Base-by-base conservation (phyloP, 2,329 filamentous ascomycete genomes). In the Penicillium nordicum region DNA sequence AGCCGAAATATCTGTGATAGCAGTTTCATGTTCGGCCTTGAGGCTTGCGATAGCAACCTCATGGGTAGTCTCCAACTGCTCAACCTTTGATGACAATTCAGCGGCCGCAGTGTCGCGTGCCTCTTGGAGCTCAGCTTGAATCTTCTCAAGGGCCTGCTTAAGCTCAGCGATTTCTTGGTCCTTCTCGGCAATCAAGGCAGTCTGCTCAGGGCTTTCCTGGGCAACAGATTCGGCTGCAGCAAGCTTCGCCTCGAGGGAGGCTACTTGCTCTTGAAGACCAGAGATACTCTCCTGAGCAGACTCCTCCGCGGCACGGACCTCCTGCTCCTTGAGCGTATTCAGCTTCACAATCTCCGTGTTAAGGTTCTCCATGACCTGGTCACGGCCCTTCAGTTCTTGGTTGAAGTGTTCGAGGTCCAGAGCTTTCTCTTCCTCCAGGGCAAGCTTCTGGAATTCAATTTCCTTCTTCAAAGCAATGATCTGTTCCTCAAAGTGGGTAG, bases 351-450 rank as follows among this genome's bases (percentile, higher is more conserved):
- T 69, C 55, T 78, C 76, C 21, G 65, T 65, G 46, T 76, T 70
- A 23, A 76, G 67, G 34, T 69, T 74, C 25, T 75, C 71, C 34
- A 74, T 70, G 4, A 75, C 73, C 25, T 71, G 71, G 21, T 73
- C 69, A 2, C 67, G 68, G 41, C 67, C 71, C 58, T 74, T 69
- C 44, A 72, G 62, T 59, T 77, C 70, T 42, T 67, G 60, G 50
- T 71, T 58, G 27, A 74, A 59, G 50, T 59, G 63, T 45, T 76
- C 67, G 25, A 69, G 55, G 29, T 66, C 67, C 18, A 62, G 42
- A 5, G 68, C 69, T 44, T 76, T 73, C 34, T 74, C 68, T 38
- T 68, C 67, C 30, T 71, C 69, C 10, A 71, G 50, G 11, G 63
- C 59, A 36, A 62, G 46, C 46, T 67, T 70, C 47, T 71, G 68